Conservation (phyloP, 768 basidiomycete species). For the Galerina sulciceps region DNA sequence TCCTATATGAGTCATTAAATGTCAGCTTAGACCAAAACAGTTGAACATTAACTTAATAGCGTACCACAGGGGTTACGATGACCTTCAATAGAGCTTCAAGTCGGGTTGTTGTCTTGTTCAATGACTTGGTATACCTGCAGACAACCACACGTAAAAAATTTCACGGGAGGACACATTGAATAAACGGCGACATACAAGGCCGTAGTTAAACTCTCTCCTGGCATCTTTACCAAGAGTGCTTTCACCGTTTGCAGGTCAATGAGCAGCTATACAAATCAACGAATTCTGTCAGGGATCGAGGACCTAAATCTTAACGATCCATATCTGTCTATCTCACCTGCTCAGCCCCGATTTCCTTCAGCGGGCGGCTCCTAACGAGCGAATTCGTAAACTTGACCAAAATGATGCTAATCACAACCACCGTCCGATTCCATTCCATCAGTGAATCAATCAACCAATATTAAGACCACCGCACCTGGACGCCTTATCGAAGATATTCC, state of each 20-base stretch:
- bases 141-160: background rate
- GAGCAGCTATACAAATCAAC: conserved; percentile 45
- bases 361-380: conserved; percentile 86
- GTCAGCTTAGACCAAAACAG: background rate
- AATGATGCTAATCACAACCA: conserved; percentile 59
- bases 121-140: conserved; percentile 80
- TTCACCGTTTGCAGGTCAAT: conserved; percentile 92
- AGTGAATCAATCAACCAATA: background rate
- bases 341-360: conserved; percentile 94
- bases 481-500: conserved; percentile 93
- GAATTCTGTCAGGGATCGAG: background rate
- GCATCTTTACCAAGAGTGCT: conserved; percentile 79
- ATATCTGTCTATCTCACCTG: conserved; percentile 54
- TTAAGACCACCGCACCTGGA: conserved; percentile 62
- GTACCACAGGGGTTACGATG: conserved; percentile 88
- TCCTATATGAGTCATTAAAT: conserved; percentile 52
- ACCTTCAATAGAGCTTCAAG: conserved; percentile 95
- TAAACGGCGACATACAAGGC: conserved; percentile 45
- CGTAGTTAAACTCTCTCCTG: conserved; percentile 67
- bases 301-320: background rate
- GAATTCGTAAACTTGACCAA: conserved; percentile 88
- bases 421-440: background rate
- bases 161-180: conserved; percentile 10
- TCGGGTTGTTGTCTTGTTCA: conserved; percentile 79
- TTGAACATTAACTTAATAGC: conserved; percentile 26